Base-by-base conservation (phyloP, 768 basidiomycete species). In the Tulasnella sp. region DNA sequence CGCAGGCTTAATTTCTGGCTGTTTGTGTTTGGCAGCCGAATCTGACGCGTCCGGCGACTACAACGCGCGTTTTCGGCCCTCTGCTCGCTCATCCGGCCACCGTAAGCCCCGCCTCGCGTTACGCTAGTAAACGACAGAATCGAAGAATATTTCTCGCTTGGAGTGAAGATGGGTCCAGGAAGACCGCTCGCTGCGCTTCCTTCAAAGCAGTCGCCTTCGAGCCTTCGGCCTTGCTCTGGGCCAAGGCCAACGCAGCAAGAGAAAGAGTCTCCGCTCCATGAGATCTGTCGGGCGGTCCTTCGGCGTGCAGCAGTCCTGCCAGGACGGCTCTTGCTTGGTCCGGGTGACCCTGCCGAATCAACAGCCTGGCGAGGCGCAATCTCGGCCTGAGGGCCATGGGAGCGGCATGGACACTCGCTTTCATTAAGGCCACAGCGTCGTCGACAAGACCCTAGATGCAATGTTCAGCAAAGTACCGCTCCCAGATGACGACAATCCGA, bases 171-270 rank as follows among this genome's bases (percentile, higher is more conserved):
- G 69, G 69, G n/a, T 34, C 69, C 69, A 69, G 22, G 47, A 69
- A 69, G 8, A 69, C 69, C 19, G 69, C 69, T 44, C 69, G 40
- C 22, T 69, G 69, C 22, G 69, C 41, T 52, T 69, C 69, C 36
- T n/a, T 19, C 35, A 65, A 40, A 29, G 69, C 69, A 36, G 32
- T 42, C 69, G 34, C 26, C 5, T 44, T n/a, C 66, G 52, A 59
- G 19, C 16, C 39, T 22, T 14, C 35, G 37, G 4, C 14, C n/a
- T 26, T 42, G 12, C 39, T 67, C 29, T 42, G 36, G 29, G 66
- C 37, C 29, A 67, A 40, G 6, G 66, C 66, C 29, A 67, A 9
- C 29, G 66, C 37, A 41, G 37, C 39, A 26, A 67, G 66, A 42
- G 39, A 40, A 19, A 67, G 40, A 41, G 22, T 67, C 37, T 42